Percentiles rank a stretch among this genome's conserved stretches.
Conservation (phyloP, 805 yeast species). For the Scheffersomyces lignosus region DNA sequence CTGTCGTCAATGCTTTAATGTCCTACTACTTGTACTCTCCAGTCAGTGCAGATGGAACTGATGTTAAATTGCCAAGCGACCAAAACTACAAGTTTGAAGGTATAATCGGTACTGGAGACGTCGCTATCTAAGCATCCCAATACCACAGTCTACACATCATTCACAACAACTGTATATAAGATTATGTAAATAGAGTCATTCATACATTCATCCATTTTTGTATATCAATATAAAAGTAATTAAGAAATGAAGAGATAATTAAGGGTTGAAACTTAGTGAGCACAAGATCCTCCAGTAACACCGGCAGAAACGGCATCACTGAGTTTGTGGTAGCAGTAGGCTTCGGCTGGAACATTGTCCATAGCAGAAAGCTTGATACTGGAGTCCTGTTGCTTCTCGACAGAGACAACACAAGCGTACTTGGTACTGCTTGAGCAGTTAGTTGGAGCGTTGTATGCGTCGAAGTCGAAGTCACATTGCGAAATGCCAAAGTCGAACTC, state of each 20-base stretch:
- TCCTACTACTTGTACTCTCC: constrained; percentile 93
- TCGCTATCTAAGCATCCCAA: constrained; percentile 30
- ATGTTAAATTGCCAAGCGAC: constrained; percentile 63
- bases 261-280: constrained; percentile 4
- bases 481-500: constrained; percentile 7
- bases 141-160: neutral
- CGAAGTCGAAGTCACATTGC: constrained; percentile 10
- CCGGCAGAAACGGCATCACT: constrained; percentile 6
- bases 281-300: constrained; percentile 11
- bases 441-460: constrained; percentile 8
- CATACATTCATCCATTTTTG: neutral
- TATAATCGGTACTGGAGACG: constrained; percentile 44
- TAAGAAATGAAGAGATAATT: too few relatives aligned
- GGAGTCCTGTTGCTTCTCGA: constrained; percentile 11
- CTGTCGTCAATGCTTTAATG: constrained; percentile 87
- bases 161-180: neutral
- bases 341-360: constrained; percentile 11
- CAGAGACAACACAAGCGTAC: constrained; percentile 13
- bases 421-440: constrained; percentile 11
- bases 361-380: constrained; percentile 7
- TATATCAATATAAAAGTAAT: too few relatives aligned
- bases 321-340: constrained; percentile 10
- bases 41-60: constrained; percentile 42
- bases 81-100: constrained; percentile 40
- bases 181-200: neutral